phyloP scores from a whole-genome alignment of 306 rosid species.

The Sesbania bispinosa region DNA sequence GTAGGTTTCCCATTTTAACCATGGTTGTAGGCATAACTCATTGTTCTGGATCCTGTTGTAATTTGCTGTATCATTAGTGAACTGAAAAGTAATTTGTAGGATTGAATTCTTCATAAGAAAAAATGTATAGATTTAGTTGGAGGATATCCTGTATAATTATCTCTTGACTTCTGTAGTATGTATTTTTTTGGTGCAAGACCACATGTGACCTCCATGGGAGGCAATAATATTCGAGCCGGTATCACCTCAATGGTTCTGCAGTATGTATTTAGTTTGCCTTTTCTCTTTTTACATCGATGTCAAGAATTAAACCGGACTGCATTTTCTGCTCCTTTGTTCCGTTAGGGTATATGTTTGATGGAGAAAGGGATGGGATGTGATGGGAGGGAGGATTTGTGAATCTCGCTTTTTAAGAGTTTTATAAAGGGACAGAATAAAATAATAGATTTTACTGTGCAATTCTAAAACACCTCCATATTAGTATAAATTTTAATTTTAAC shows the following conservation, averaged over 20 bases:
- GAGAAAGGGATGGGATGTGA: not conserved
- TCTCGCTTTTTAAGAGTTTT: not conserved
- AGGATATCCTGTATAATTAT: not conserved
- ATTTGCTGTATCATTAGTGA: conserved; percentile 9
- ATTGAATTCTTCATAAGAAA: conserved; percentile 9
- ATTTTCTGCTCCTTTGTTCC: not conserved
- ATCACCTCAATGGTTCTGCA: no score
- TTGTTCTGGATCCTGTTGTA: conserved; percentile 19
- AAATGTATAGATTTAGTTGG: conserved; percentile 22
- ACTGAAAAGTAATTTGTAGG: conserved; percentile 13
- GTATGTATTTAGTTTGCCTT: not conserved
- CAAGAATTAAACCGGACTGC: not conserved
- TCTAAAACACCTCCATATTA: not conserved
- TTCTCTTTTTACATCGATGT: not conserved
- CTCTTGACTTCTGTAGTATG: not conserved
- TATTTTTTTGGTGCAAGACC: no score
- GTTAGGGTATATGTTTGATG: not conserved
- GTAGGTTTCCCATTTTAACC: conserved; percentile 27
- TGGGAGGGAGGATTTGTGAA: not conserved
- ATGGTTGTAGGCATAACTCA: conserved; percentile 23
- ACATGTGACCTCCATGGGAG: no score
- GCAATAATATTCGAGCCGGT: no score
- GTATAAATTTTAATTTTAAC: not conserved
- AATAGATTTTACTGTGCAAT: not conserved
- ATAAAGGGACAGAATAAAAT: not conserved